Evolutionary conservation across 495 filamentous ascomycete species (phyloP).

Genomic region (Haplographium delicatum): DNA sequence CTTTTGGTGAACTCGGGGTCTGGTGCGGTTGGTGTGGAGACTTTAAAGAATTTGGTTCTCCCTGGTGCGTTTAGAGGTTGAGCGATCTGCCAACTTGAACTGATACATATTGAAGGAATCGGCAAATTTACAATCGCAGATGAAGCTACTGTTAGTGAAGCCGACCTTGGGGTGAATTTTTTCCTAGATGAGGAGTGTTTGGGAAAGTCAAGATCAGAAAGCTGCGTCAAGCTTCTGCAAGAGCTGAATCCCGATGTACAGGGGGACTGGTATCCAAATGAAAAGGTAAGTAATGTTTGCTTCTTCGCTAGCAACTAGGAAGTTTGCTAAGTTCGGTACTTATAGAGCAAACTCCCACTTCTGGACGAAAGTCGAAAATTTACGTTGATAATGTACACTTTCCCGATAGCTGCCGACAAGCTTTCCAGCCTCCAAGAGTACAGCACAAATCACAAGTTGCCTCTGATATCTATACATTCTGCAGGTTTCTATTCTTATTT

Average conservation of each 20-base stretch:
- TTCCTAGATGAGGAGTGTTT: slow-evolving; percentile 78
- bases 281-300: slow-evolving; percentile 31
- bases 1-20: slow-evolving; percentile 80
- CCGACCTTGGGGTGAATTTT: slow-evolving; percentile 93
- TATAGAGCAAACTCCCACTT: slow-evolving; percentile 9
- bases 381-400: slow-evolving; percentile 70
- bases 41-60: slow-evolving; percentile 92
- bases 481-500: slow-evolving; percentile 87
- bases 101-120: slow-evolving; percentile 51
- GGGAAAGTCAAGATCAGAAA: slow-evolving; percentile 75
- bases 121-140: slow-evolving; percentile 95
- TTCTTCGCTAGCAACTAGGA: background rate
- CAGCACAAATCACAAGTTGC: slow-evolving; percentile 56
- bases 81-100: background rate
- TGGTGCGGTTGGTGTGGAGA: slow-evolving; percentile 82
- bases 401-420: slow-evolving; percentile 57
- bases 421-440: slow-evolving; percentile 54
- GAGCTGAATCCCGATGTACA: slow-evolving; percentile 97
- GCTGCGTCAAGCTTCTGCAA: slow-evolving; percentile 65
- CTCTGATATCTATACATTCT: slow-evolving; percentile 78
- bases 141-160: slow-evolving; percentile 65
- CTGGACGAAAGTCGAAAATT: slow-evolving; percentile 34
- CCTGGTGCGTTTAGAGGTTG: slow-evolving; percentile 48
- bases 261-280: slow-evolving; percentile 52
- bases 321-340: background rate